Percentiles rank a stretch among this genome's conserved stretches.
Conservation (phyloP, 2,329 filamentous ascomycete genomes). For the Fusarium ambrosium region DNA sequence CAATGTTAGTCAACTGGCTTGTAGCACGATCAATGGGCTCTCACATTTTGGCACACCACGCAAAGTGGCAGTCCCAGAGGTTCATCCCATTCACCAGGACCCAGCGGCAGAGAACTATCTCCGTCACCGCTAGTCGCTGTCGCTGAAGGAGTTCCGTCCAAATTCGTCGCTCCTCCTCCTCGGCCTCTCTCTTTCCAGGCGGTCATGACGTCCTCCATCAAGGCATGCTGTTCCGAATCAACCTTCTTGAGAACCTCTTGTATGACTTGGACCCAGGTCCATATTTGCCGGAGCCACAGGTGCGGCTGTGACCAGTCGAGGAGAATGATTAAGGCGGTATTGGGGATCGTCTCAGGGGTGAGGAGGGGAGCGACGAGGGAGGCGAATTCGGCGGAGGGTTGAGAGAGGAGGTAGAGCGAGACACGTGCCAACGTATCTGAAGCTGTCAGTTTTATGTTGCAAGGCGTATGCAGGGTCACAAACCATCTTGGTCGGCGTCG, state of each 20-base stretch:
- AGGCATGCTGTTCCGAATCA: constrained; percentile 80
- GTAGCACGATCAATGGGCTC: constrained; percentile 45
- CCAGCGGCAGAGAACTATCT: constrained; percentile 80
- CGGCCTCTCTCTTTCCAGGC: constrained; percentile 83
- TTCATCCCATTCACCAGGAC: constrained; percentile 94
- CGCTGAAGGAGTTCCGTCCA: constrained; percentile 72
- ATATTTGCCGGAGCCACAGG: constrained; percentile 89
- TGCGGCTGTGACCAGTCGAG: constrained; percentile 96
- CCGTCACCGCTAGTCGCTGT: constrained; percentile 68
- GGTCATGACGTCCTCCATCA: constrained; percentile 88
- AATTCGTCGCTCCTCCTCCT: constrained; percentile 70
- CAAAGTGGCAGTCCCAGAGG: constrained; percentile 88
- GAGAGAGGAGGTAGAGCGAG: constrained; percentile 89
- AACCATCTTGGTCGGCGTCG: constrained; percentile 93
- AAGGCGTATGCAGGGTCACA: constrained; percentile 27
- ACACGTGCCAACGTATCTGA: constrained; percentile 91
- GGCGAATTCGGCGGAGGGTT: constrained; percentile 84
- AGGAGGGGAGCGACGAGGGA: constrained; percentile 87
- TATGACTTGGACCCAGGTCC: constrained; percentile 90
- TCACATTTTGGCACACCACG: constrained; percentile 95
- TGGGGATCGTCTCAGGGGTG: constrained; percentile 84
- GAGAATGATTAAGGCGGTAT: constrained; percentile 91
- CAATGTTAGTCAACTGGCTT: constrained; percentile 39
- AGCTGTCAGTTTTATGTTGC: constrained; percentile 35
- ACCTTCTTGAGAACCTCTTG: constrained; percentile 81